Conservation (phyloP, 441 rosid species). For the Euphorbia neoarborescens region DNA sequence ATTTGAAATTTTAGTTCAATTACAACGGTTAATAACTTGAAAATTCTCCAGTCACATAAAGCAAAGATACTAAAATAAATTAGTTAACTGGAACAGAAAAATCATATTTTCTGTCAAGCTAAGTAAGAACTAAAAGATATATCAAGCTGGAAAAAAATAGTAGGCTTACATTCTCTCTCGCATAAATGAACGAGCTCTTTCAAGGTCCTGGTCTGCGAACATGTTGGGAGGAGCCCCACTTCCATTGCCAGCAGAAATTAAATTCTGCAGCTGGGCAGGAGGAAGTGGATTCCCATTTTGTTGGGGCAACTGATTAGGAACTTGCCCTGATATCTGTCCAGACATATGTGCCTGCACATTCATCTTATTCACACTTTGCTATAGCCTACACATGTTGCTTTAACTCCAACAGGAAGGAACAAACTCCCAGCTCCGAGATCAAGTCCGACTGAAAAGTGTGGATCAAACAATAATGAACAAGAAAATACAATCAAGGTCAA, state of each 20-base stretch:
- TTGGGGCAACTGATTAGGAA: slow-evolving; percentile 65
- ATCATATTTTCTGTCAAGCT: background rate
- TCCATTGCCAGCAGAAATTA: slow-evolving; percentile 34
- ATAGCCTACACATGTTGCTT: slow-evolving; percentile 18
- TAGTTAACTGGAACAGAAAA: background rate
- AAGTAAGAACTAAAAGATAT: background rate
- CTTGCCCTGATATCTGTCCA: slow-evolving; percentile 72
- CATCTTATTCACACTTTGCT: slow-evolving; percentile 28
- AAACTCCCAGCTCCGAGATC: background rate
- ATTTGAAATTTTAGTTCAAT: background rate
- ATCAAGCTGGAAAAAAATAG: background rate
- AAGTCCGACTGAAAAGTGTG: background rate
- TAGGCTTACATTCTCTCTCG: slow-evolving; percentile 57
- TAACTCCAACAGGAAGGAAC: slow-evolving; percentile 5
- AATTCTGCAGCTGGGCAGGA: slow-evolving; percentile 58
- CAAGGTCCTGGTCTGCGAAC: slow-evolving; percentile 38
- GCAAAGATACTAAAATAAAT: background rate
- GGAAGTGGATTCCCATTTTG: slow-evolving; percentile 63
- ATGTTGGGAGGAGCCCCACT: slow-evolving; percentile 20
- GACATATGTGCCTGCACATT: slow-evolving; percentile 80
- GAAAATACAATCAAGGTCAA: slow-evolving; percentile 6
- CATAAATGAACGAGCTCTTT: slow-evolving; percentile 40
- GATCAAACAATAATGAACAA: background rate
- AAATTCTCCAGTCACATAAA: background rate
- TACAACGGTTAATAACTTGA: background rate